Evolutionary conservation across 495 filamentous ascomycete genomes (phyloP), one percentile per base, ranked within the genome.

Genomic region (Aspergillus affinis): DNA sequence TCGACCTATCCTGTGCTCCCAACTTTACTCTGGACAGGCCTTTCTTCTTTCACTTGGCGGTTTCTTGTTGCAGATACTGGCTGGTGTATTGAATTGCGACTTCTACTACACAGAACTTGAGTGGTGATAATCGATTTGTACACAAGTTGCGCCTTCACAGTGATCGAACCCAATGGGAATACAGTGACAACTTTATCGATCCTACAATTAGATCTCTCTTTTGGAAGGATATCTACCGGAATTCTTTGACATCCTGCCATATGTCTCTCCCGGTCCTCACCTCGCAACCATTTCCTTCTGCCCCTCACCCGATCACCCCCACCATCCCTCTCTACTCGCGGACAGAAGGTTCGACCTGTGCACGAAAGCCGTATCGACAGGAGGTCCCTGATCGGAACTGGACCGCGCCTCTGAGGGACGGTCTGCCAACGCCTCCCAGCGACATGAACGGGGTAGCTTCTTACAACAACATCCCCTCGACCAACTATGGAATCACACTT

Each of bases 371-470:
- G 48, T 26, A 54, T 54, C 13, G 57, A 54, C 44, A 73, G 63
- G 62, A 71, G 36, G 46, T 58, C 36, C 57, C 69, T 47, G 67
- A 62, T 57, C 57, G 66, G 19, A 51, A 54, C 61, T 73, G 72
- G 71, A 74, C 75, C 63, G 70, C 72, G 73, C 70, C 75, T 53
- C 72, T 75, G 26, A 70, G 74, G 62, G 74, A 78, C 77, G 81
- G 79, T 69, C 69, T 82, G 44, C 78, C 76, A 13, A 82, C 80
- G 26, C 78, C 80, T 62, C 79, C 78, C 20, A 65, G 60, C 74
- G 81, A 82, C 49, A 82, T 82, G 81, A 78, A 70, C 44, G 74
- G 77, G 15, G 65, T 78, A 30, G 70, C 76, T 30, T 76, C 76
- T 30, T 76, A 78, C 58, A 79, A 77, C 61, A 71, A 71, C 30